Base-by-base conservation (phyloP, 148 eudicot genomes). In the Euryodendron excelsum region DNA sequence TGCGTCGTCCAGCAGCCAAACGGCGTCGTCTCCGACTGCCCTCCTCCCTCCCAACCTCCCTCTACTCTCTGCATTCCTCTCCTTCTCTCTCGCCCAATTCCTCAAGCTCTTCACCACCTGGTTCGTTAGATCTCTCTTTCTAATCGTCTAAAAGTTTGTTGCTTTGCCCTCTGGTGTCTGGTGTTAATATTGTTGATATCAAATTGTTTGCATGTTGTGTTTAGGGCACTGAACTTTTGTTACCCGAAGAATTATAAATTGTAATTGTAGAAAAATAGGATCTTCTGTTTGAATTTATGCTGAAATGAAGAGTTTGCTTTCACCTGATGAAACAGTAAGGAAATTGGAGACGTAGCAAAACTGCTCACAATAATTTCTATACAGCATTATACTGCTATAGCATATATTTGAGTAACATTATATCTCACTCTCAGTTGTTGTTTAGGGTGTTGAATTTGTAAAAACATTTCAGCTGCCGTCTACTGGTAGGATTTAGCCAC, bases 61-160 rank as follows among this genome's bases (percentile, higher is more conserved):
- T 30, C 77, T 85, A 13, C 50, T 85, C 31, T 79, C 86, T 30
- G 86, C 88, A 5, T 83, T 85, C 68, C 76, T 87, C 11, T 86
- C 90, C n/a, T 81, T 85, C 53, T 74, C 88, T 15, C n/a, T 87
- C 62, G 86, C 88, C 44, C 88, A 87, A 75, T 85, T 87, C 66
- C 90, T 87, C 75, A 87, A 87, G 82, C 79, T 86, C 73, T 82
- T 87, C 81, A 87, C 86, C 59, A 79, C 86, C 67, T 87, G 88
- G 90, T 87, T 34, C 53, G 41, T 59, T n/a, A n/a, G 15, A 23
- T 18, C 41, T 68, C 72, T 60, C 69, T 48, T 33, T 62, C 60
- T 80, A n/a, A n/a, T n/a, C n/a, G n/a, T n/a, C n/a, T n/a, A n/a
- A n/a, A n/a, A n/a, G n/a, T n/a, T n/a, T n/a, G n/a, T n/a, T n/a